Evolutionary conservation across 148 eudicot species (phyloP).

Genomic region (Rhododendron simsii): DNA sequence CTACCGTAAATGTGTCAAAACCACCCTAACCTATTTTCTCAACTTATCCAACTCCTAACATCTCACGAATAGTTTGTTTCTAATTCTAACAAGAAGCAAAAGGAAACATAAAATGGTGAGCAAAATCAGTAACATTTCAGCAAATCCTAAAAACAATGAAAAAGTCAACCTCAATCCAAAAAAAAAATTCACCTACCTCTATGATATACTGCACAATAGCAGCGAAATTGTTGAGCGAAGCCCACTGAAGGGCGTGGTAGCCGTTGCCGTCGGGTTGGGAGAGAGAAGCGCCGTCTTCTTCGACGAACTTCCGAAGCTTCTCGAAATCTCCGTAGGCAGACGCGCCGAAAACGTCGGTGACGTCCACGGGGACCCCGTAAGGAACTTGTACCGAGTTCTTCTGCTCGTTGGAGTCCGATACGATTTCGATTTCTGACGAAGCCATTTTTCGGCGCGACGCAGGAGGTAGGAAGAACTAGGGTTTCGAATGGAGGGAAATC

Average conservation of each 20-base stretch:
- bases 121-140: background rate
- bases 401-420: slow-evolving; percentile 43
- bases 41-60: too few relatives aligned
- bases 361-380: slow-evolving; percentile 29
- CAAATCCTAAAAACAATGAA: background rate
- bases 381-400: slow-evolving; percentile 25
- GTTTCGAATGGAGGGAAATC: background rate
- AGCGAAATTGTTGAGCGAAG: slow-evolving; percentile 67
- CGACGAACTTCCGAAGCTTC: slow-evolving; percentile 58
- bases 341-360: slow-evolving; percentile 56
- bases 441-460: slow-evolving; percentile 22
- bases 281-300: slow-evolving; percentile 54
- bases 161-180: background rate
- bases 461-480: background rate
- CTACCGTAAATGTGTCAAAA: too few relatives aligned
- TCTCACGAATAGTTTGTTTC: too few relatives aligned
- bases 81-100: background rate
- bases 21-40: too few relatives aligned
- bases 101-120: background rate
- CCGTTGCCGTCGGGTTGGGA: slow-evolving; percentile 68
- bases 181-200: slow-evolving; percentile 31
- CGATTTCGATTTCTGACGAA: slow-evolving; percentile 77
- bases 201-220: slow-evolving; percentile 58
- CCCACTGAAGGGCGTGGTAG: slow-evolving; percentile 86
- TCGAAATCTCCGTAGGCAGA: slow-evolving; percentile 70